Evolutionary conservation across 345 rosid genomes (phyloP), one percentile per base, ranked within the genome.

Genomic region (Euphorbia lathyris): DNA sequence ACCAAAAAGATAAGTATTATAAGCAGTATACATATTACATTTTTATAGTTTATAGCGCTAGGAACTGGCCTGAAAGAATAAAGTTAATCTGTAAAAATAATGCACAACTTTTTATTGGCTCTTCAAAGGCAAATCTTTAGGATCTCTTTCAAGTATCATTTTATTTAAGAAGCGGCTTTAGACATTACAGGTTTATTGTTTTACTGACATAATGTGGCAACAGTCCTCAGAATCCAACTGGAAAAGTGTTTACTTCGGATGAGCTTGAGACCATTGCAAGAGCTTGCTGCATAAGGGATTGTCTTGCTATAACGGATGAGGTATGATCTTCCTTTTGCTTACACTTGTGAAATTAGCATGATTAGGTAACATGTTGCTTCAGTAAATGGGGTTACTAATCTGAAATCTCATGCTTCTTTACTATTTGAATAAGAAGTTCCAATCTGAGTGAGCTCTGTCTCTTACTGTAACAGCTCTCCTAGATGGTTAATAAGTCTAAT

Each of bases 141-240:
- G n/a, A 57, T 58, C 12, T 51, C 10, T 64, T 36, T 11, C 4
- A 6, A 61, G 30, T 19, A 17, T 9, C 48, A 47, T n/a, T n/a
- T n/a, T n/a, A n/a, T 47, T 48, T 20, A 55, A 52, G 38, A 72
- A 3, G 22, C 63, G 51, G 34, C 19, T 48, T 7, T 14, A 23
- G 26, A 51, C 47, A 52, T 42, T 7, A 40, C 42, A 55, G 58
- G 65, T 72, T 64, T 0, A 16, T 66, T 47, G 32, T 36, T 51
- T 60, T 59, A 58, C 72, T 77, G 74, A 79, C 77, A 58, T 50
- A 70, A 69, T 57, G 76, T 78, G 69, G 70, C 40, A 66, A 45
- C 85, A 85, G 86, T 69, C 88, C 92, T 74, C 89, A 85, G 64
- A 87, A 87, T 75, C 90, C 92, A 42, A 85, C 88, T n/a, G 92